Conservation (phyloP, 1,284 basidiomycete species). For the Moesziomyces sp. region DNA sequence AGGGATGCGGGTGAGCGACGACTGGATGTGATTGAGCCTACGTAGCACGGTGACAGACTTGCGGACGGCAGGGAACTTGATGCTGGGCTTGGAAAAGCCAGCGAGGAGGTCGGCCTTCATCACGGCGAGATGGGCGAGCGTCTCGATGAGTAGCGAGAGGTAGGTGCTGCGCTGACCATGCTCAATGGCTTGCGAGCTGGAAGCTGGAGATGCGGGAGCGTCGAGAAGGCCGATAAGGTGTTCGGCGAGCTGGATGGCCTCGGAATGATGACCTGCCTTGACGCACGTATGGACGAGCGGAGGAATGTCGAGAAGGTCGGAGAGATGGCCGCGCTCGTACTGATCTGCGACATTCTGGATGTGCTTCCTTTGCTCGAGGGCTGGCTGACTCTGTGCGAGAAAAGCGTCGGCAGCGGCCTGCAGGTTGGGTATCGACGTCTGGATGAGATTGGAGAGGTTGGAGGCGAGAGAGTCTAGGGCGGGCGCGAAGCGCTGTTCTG, state of each 20-base stretch:
- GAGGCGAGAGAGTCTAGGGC: conserved; percentile 22
- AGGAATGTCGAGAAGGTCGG: conserved; percentile 88
- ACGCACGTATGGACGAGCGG: conserved; percentile 90
- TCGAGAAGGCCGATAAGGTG: conserved; percentile 73
- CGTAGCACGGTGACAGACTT: conserved; percentile 86
- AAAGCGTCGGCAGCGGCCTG: conserved; percentile 32
- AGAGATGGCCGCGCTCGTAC: conserved; percentile 81
- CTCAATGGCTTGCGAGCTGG: not conserved
- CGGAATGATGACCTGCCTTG: conserved; percentile 87
- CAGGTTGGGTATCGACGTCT: conserved; percentile 21
- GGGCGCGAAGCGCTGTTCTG: conserved; percentile 40
- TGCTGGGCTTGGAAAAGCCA: conserved; percentile 79
- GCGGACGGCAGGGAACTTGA: conserved; percentile 87
- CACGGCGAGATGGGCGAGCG: conserved; percentile 76
- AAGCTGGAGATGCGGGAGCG: not conserved
- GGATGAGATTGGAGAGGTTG: conserved; percentile 25
- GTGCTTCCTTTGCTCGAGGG: conserved; percentile 18
- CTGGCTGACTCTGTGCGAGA: conserved; percentile 12
- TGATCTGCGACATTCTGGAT: conserved; percentile 38
- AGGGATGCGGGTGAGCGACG: conserved; percentile 11
- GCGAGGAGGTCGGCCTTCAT: conserved; percentile 76
- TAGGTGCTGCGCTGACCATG: conserved; percentile 24
- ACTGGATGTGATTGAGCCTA: conserved; percentile 73
- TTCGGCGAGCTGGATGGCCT: conserved; percentile 82
- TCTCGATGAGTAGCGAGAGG: conserved; percentile 79